Percentiles rank a stretch among this genome's conserved stretches.
phyloP scores from a whole-genome alignment of 345 rosid genomes.

The Sonneratia alba region DNA sequence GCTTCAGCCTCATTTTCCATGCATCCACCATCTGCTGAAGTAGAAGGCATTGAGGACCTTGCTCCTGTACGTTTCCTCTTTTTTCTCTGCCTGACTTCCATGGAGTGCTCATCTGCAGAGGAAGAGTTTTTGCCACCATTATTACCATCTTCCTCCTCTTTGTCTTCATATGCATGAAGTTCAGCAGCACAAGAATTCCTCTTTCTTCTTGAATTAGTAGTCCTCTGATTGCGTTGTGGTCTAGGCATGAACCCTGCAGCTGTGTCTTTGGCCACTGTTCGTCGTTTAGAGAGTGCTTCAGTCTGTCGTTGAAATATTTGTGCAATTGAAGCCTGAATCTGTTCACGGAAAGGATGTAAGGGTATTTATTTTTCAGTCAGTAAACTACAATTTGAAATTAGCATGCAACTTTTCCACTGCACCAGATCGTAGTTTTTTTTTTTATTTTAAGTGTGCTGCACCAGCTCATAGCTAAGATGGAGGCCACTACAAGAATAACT shows the following conservation, averaged over 20 bases:
- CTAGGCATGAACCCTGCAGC: constrained; percentile 27
- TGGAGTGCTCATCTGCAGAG: constrained; percentile 56
- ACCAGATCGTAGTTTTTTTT: too few species aligned
- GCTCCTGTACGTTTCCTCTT: constrained; percentile 36
- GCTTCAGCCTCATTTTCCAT: constrained; percentile 46
- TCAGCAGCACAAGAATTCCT: constrained; percentile 46
- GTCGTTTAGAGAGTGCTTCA: constrained; percentile 64
- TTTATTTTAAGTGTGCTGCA: too few species aligned
- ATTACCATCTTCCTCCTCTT: constrained; percentile 57
- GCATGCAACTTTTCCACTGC: too few species aligned
- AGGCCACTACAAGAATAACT: too few species aligned
- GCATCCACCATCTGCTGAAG: constrained; percentile 45
- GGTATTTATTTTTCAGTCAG: background rate
- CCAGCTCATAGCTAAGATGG: too few species aligned
- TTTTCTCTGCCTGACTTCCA: constrained; percentile 42
- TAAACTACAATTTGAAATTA: too few species aligned
- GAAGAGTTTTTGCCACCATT: constrained; percentile 62
- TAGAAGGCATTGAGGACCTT: constrained; percentile 43
- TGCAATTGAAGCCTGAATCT: constrained; percentile 95
- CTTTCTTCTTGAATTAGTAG: constrained; percentile 44
- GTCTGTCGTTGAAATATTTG: constrained; percentile 70
- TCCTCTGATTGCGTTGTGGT: constrained; percentile 43
- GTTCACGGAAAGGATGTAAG: constrained; percentile 10
- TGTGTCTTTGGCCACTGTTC: constrained; percentile 46
- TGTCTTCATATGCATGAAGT: constrained; percentile 53